Conservation (phyloP, 352 stramenopile species). For the Blastocystis sp. region DNA sequence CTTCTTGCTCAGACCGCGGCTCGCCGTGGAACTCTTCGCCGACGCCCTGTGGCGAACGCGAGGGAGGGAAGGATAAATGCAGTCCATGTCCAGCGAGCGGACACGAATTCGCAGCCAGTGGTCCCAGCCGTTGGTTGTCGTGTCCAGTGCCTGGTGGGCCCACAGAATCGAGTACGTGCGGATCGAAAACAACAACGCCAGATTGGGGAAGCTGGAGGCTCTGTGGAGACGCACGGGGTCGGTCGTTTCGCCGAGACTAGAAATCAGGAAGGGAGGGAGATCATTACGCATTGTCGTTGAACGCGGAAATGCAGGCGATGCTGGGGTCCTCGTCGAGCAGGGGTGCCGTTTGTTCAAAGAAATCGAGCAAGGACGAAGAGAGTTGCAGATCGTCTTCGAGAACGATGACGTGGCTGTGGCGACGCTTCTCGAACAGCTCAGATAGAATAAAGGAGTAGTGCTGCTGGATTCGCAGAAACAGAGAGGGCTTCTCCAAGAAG, state of each 20-base stretch:
- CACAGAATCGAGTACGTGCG: constrained; percentile 6
- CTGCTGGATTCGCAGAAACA: constrained; percentile 56
- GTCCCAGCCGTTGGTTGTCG: constrained; percentile 62
- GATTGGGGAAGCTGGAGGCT: constrained; percentile 49
- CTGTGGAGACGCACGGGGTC: neutral
- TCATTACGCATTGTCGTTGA: constrained; percentile 37
- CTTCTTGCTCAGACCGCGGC: neutral
- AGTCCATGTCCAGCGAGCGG: constrained; percentile 34
- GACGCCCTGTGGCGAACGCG: constrained; percentile 30
- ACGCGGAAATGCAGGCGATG: constrained; percentile 44
- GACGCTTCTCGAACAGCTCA: constrained; percentile 26
- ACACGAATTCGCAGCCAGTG: constrained; percentile 55
- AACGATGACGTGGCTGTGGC: constrained; percentile 31
- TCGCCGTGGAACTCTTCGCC: constrained; percentile 4
- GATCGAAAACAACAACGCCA: constrained; percentile 10
- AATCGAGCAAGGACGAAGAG: constrained; percentile 42
- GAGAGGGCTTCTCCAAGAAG: neutral
- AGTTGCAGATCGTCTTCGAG: constrained; percentile 54
- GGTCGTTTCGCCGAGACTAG: neutral
- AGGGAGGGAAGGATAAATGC: constrained; percentile 22
- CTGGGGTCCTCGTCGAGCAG: constrained; percentile 6
- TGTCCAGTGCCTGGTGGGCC: constrained; percentile 15
- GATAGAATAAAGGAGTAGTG: constrained; percentile 41
- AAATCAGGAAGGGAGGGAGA: neutral
- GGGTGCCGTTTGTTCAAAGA: constrained; percentile 6